These are phyloP conservation scores for Amanita exitialis DNA, from an alignment of 768 basidiomycete genomes.

Conservation along the genomic window DNA sequence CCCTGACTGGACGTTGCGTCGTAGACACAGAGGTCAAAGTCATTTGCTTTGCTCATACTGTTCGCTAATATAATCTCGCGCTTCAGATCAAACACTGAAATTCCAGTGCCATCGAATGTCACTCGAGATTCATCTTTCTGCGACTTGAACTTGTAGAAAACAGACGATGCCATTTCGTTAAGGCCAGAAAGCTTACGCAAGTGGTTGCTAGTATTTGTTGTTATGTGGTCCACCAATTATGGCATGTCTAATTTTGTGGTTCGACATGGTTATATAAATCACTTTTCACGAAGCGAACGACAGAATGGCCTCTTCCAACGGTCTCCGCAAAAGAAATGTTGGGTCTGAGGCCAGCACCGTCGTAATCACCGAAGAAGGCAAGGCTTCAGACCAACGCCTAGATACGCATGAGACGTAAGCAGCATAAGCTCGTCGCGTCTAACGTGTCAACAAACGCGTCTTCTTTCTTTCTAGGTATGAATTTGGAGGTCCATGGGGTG, in stretches of 20 bases:
- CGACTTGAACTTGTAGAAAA: conserved; percentile 97
- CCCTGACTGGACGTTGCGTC: conserved; percentile 87
- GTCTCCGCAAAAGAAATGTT: conserved; percentile 9
- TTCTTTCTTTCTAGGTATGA: conserved; percentile 58
- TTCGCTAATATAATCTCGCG: conserved; percentile 96
- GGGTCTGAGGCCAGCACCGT: conserved; percentile 15
- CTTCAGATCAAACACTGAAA: conserved; percentile 98
- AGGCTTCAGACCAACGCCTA: conserved; percentile 60
- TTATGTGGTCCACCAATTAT: not conserved
- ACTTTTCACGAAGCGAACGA: not conserved
- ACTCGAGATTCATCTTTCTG: conserved; percentile 91
- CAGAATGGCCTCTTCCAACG: conserved; percentile 1
- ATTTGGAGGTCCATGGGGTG: conserved; percentile 92
- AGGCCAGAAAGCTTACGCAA: conserved; percentile 4
- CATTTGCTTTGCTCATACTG: conserved; percentile 91
- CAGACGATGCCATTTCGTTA: conserved; percentile 72
- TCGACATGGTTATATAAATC: not conserved
- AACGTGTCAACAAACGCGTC: conserved; percentile 9
- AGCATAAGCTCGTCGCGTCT: not conserved
- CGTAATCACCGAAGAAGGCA: conserved; percentile 58
- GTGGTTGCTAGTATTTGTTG: not conserved
- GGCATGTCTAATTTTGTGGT: not conserved
- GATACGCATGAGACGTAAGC: conserved; percentile 58
- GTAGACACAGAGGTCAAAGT: conserved; percentile 88
- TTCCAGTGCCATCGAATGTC: conserved; percentile 97